phyloP scores from a whole-genome alignment of 306 rosid species.

The Crataegus laevigata region DNA sequence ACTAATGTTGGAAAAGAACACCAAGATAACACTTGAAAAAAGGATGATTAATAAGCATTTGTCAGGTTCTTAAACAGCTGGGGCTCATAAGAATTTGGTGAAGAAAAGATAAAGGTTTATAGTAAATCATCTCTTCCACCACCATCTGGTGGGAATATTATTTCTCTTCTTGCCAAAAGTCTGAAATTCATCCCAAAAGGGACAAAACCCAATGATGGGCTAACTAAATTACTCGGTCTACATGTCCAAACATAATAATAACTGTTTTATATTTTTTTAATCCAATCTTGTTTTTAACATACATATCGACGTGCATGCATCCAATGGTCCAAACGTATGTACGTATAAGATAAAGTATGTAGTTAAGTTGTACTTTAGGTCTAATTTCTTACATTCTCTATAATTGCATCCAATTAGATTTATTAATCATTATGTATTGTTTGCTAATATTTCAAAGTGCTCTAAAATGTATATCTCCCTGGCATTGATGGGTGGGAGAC shows the following conservation, averaged over 20 bases:
- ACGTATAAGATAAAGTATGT: neutral
- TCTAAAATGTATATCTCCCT: too few species aligned
- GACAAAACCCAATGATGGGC: slow-evolving; percentile 52
- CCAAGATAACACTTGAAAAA: neutral
- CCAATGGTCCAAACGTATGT: neutral
- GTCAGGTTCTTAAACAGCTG: slow-evolving; percentile 11
- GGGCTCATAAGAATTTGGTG: neutral
- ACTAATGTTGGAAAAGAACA: slow-evolving; percentile 15
- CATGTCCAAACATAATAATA: slow-evolving; percentile 41
- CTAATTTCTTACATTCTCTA: neutral
- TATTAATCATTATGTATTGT: too few species aligned
- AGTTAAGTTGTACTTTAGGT: neutral
- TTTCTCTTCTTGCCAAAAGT: slow-evolving; percentile 3
- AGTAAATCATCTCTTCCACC: slow-evolving; percentile 17
- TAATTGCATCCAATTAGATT: neutral
- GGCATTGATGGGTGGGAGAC: too few species aligned
- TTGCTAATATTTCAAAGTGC: neutral
- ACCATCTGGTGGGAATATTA: slow-evolving; percentile 16
- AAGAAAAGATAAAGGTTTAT: neutral
- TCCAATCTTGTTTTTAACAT: slow-evolving; percentile 3
- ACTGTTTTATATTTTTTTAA: neutral
- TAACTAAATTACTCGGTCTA: slow-evolving; percentile 43
- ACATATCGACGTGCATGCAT: neutral
- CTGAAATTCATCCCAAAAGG: slow-evolving; percentile 21
- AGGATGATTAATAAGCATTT: neutral